A percentile compares a stretch with the other conserved stretches of the same genome.
phyloP scores from a whole-genome alignment of 2,329 filamentous ascomycete species.

The Microthyrium microscopicum region DNA sequence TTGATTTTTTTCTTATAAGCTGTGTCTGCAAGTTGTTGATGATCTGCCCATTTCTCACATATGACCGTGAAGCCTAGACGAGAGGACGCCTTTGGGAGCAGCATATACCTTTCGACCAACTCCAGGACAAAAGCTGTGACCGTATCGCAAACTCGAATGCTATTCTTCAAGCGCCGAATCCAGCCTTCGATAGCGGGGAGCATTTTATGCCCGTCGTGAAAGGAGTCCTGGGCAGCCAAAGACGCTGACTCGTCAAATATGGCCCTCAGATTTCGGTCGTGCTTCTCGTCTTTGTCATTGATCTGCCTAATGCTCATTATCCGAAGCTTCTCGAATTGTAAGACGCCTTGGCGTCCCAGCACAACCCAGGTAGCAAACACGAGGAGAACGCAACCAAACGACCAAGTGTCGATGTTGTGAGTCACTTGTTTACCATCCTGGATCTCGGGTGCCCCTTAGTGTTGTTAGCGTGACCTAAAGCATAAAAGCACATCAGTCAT shows the following conservation, averaged over 20 bases:
- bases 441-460: neutral
- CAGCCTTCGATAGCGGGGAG: constrained; percentile 4
- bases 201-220: constrained; percentile 3
- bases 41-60: too few relatives aligned
- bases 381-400: constrained; percentile 14
- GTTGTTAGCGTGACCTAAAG: constrained; percentile 9
- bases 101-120: constrained; percentile 6
- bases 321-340: constrained; percentile 9
- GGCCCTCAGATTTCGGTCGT: too few relatives aligned
- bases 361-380: constrained; percentile 13
- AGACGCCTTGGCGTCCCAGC: constrained; percentile 9
- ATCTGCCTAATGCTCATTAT: neutral
- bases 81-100: too few relatives aligned
- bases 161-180: neutral
- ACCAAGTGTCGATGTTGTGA: constrained; percentile 24
- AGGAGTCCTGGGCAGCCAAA: too few relatives aligned
- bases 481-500: constrained; percentile 1
- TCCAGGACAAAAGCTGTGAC: constrained; percentile 3
- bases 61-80: too few relatives aligned
- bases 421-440: constrained; percentile 11
- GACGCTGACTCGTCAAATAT: too few relatives aligned
- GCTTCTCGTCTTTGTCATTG: too few relatives aligned
- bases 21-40: too few relatives aligned
- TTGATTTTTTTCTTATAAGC: too few relatives aligned
- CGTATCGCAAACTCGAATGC: neutral